Percentiles rank a stretch among this genome's conserved stretches.
Evolutionary conservation across 2,329 filamentous ascomycete species (phyloP).

Genomic region (Truncatella angustata): DNA sequence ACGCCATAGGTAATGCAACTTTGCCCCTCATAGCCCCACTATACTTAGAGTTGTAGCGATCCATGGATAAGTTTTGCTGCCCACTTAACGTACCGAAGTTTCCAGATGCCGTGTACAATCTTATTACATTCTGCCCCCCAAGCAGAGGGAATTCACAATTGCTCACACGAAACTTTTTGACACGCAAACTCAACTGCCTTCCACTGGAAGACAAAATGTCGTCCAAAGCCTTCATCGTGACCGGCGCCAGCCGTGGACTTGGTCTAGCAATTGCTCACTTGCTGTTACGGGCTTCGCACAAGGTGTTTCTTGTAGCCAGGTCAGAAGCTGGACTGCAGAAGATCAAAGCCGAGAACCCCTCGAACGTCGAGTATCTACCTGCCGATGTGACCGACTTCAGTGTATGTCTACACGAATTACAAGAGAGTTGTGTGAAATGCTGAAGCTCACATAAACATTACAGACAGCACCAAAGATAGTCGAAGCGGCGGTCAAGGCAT

Average conservation of each 20-base stretch:
- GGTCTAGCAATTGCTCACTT: conserved; percentile 54
- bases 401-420: conserved; percentile 37
- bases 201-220: conserved; percentile 36
- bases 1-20: neutral
- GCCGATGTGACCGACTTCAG: conserved; percentile 54
- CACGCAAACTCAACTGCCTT: no score
- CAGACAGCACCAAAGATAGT: conserved; percentile 62
- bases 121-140: no score
- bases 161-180: neutral
- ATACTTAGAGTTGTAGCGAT: no score
- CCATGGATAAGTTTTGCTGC: no score
- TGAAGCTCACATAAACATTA: neutral
- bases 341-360: conserved; percentile 50
- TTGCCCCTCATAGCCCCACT: conserved; percentile 8
- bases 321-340: conserved; percentile 46
- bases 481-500: conserved; percentile 62
- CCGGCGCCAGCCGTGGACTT: conserved; percentile 63
- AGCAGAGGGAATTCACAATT: neutral
- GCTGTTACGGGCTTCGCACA: conserved; percentile 53
- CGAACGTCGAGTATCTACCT: conserved; percentile 53
- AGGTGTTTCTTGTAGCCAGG: conserved; percentile 58
- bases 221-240: conserved; percentile 69
- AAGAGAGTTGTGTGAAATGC: no score
- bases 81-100: no score
- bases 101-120: no score